These are phyloP conservation scores for Usnea hakonensis DNA, from an alignment of 495 filamentous ascomycete species.

Conservation along the genomic window DNA sequence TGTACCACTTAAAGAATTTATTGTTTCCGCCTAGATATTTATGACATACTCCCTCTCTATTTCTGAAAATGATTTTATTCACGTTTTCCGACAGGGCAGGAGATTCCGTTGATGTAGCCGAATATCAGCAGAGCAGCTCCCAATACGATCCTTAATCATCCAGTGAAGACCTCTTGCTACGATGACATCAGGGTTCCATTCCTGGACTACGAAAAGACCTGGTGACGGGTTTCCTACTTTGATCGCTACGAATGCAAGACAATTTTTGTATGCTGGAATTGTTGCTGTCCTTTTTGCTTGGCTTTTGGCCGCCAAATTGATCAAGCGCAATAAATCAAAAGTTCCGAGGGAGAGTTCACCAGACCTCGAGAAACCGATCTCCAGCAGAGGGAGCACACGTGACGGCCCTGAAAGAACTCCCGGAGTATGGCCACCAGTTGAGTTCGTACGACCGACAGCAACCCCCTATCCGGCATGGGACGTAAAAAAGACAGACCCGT, in stretches of 20 bases:
- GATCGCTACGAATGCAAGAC: background rate
- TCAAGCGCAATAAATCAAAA: slow-evolving; percentile 9
- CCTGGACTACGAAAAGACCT: background rate
- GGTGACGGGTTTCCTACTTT: background rate
- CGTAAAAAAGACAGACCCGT: slow-evolving; percentile 60
- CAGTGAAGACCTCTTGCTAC: background rate
- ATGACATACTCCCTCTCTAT: background rate
- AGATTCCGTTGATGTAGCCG: background rate
- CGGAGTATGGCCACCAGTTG: slow-evolving; percentile 60
- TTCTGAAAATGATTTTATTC: background rate
- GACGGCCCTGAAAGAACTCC: slow-evolving; percentile 18
- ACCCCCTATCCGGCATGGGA: slow-evolving; percentile 66
- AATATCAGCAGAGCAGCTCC: background rate
- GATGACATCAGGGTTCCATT: background rate
- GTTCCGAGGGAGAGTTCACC: slow-evolving; percentile 11
- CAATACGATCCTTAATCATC: background rate
- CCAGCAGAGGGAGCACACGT: slow-evolving; percentile 6
- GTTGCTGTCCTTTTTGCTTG: slow-evolving; percentile 6
- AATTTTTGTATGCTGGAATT: slow-evolving; percentile 13
- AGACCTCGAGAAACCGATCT: slow-evolving; percentile 21
- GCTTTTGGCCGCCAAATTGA: slow-evolving; percentile 8
- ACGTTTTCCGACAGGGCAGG: background rate
- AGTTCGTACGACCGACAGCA: slow-evolving; percentile 62
- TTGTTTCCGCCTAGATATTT: background rate
- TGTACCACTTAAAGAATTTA: background rate